Percentiles rank a stretch among this genome's conserved stretches.
phyloP scores from a whole-genome alignment of 345 rosid species.

The Melaleuca alternifolia region DNA sequence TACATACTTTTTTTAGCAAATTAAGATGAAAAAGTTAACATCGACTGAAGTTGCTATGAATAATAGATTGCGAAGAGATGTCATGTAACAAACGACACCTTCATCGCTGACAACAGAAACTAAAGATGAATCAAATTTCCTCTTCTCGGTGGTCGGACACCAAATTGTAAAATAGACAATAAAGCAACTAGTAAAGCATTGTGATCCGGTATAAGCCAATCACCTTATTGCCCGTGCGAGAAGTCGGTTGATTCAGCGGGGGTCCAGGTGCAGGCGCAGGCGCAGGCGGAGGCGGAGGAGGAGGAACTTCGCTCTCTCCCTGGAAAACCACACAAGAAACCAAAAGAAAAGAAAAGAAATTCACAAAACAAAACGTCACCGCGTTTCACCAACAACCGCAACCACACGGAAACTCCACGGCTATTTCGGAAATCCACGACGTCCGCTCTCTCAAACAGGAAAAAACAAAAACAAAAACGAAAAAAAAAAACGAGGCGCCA shows the following conservation, averaged over 20 bases:
- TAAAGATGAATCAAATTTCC: not conserved
- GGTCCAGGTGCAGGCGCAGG: conserved; percentile 6
- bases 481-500: not conserved
- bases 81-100: not conserved
- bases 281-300: conserved; percentile 11
- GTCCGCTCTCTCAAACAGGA: not conserved
- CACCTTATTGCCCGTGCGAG: conserved; percentile 49
- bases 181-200: not conserved
- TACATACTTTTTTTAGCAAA: not conserved
- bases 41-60: not conserved
- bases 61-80: not conserved
- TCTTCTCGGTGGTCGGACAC: not conserved
- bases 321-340: not conserved
- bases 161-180: not conserved
- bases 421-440: not conserved
- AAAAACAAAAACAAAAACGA: not conserved
- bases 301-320: conserved; percentile 33
- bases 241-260: conserved; percentile 12
- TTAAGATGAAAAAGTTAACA: not conserved
- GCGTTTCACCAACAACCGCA: not conserved
- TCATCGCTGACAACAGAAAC: not conserved
- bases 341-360: not conserved
- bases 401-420: not conserved
- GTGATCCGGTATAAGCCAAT: not conserved
- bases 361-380: not conserved